phyloP scores from a whole-genome alignment of 257 asterid species.

The Perilla frutescens region DNA sequence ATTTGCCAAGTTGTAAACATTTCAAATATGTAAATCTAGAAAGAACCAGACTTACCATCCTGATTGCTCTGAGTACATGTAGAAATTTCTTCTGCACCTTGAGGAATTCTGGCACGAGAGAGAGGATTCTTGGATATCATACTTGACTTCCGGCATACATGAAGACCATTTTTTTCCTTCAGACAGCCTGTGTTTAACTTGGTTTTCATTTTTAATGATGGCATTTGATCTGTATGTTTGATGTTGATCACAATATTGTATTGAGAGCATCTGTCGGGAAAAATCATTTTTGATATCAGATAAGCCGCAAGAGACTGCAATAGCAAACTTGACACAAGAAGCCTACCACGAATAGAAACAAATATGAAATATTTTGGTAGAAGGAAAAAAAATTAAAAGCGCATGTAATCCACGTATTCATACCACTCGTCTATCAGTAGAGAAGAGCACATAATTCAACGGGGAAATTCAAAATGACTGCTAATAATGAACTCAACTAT shows the following conservation, averaged over 20 bases:
- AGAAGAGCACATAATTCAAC: neutral
- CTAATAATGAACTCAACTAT: neutral
- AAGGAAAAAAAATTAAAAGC: neutral
- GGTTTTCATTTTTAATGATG: conserved; percentile 88
- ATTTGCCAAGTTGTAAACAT: neutral
- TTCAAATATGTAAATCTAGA: conserved; percentile 19
- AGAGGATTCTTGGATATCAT: conserved; percentile 75
- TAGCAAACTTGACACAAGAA: conserved; percentile 15
- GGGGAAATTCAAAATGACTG: neutral
- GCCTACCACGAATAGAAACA: neutral
- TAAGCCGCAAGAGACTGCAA: conserved; percentile 53
- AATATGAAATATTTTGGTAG: neutral
- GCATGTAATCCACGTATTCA: neutral
- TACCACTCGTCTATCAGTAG: neutral
- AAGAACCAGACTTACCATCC: conserved; percentile 55
- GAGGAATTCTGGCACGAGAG: conserved; percentile 57
- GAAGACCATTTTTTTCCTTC: conserved; percentile 73
- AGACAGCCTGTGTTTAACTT: conserved; percentile 59
- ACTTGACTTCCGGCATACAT: conserved; percentile 71
- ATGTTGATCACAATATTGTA: conserved; percentile 46
- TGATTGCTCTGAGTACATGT: conserved; percentile 43
- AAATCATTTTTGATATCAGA: conserved; percentile 44
- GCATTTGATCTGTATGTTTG: conserved; percentile 66
- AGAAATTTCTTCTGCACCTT: conserved; percentile 49
- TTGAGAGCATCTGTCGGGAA: conserved; percentile 45